Percentiles rank a stretch among this genome's conserved stretches.
These are phyloP conservation scores for Suillus discolor DNA, from an alignment of 768 basidiomycete genomes.

Conservation along the genomic window DNA sequence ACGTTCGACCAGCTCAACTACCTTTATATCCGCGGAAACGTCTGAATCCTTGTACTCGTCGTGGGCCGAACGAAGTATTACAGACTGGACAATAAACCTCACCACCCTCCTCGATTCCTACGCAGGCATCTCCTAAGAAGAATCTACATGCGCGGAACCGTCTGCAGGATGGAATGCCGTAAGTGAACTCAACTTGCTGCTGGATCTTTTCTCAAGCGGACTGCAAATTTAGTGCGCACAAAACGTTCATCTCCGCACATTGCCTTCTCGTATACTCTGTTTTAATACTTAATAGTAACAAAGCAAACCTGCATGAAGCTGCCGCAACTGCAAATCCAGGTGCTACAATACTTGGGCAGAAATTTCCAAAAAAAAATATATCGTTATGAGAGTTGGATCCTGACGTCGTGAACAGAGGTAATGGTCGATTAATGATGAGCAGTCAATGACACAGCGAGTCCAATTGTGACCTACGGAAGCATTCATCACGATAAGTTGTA, in stretches of 20 bases:
- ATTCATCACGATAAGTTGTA: slow-evolving; percentile 46
- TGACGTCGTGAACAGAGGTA: slow-evolving; percentile 63
- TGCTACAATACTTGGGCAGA: slow-evolving; percentile 77
- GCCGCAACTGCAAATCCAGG: too few relatives aligned
- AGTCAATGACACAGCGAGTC: slow-evolving; percentile 75
- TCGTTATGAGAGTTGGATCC: slow-evolving; percentile 80
- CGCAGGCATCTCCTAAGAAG: slow-evolving; percentile 29
- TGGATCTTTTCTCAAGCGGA: background rate
- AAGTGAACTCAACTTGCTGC: slow-evolving; percentile 31
- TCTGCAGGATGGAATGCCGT: slow-evolving; percentile 77
- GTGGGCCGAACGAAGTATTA: slow-evolving; percentile 59
- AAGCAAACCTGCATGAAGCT: slow-evolving; percentile 77
- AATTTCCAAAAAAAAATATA: too few relatives aligned
- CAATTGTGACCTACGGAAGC: background rate
- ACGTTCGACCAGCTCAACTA: background rate
- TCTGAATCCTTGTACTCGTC: slow-evolving; percentile 52
- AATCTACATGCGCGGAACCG: slow-evolving; percentile 69
- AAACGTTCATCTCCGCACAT: slow-evolving; percentile 58
- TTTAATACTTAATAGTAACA: slow-evolving; percentile 53
- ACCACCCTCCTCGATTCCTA: slow-evolving; percentile 63
- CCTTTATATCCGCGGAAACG: slow-evolving; percentile 16
- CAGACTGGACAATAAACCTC: slow-evolving; percentile 60
- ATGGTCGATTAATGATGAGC: too few relatives aligned
- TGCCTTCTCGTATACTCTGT: slow-evolving; percentile 75
- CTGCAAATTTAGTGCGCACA: slow-evolving; percentile 54